A percentile compares a stretch with the other conserved stretches of the same genome.
These are phyloP conservation scores for Nicotiana undulata DNA, from an alignment of 257 asterid genomes.

Conservation along the genomic window DNA sequence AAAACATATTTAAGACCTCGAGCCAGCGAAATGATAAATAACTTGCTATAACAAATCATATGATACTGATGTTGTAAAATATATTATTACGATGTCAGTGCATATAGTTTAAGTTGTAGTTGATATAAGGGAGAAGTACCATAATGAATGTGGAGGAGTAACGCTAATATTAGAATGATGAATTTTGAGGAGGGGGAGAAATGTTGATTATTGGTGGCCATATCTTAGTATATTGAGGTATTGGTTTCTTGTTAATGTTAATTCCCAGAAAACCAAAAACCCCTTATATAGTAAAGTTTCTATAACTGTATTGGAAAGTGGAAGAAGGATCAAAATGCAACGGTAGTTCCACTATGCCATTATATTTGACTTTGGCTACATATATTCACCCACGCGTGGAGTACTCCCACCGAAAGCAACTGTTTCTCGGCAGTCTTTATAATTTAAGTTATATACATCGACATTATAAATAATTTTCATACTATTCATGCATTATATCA, in stretches of 20 bases:
- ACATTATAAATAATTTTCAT: too few relatives aligned
- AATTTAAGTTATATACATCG: too few relatives aligned
- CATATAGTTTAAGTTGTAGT: not conserved
- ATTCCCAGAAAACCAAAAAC: too few relatives aligned
- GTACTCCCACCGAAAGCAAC: constrained; percentile 10
- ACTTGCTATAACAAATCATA: too few relatives aligned
- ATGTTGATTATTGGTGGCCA: constrained; percentile 20
- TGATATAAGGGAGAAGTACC: constrained; percentile 21
- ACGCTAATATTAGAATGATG: constrained; percentile 31
- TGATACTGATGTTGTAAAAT: too few relatives aligned
- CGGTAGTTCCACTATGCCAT: constrained; percentile 28
- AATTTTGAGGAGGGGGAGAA: constrained; percentile 10
- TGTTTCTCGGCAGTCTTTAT: not conserved
- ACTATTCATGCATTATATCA: too few relatives aligned
- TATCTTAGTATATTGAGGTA: not conserved
- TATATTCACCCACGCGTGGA: constrained; percentile 20
- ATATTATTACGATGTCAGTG: too few relatives aligned
- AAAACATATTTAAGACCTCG: too few relatives aligned
- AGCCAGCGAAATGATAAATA: too few relatives aligned
- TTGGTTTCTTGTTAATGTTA: not conserved
- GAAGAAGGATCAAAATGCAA: not conserved
- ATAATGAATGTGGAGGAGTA: constrained; percentile 33
- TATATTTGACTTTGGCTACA: constrained; percentile 22
- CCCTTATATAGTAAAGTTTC: not conserved
- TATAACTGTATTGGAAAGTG: not conserved